Base-by-base conservation (phyloP, 2,329 filamentous ascomycete species). In the Cladosporium austrohemisphaericum region DNA sequence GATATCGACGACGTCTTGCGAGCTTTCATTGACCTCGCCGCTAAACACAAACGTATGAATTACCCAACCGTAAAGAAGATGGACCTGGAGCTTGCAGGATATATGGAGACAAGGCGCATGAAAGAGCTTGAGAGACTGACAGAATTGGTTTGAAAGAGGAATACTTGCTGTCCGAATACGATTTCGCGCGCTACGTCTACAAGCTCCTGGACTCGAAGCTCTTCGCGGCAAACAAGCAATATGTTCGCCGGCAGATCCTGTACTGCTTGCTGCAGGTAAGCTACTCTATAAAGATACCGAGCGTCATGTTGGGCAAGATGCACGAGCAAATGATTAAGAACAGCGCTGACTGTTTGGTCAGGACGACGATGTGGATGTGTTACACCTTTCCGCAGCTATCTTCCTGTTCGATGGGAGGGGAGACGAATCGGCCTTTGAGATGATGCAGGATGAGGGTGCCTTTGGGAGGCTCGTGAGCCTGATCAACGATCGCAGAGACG, bases 231-330 rank as follows among this genome's bases (percentile, higher is more conserved):
- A 85, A 96, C 67, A 79, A 81, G 57, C 85, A 89, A 50, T 97
- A 98, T 70, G 87, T 97, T 55, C 87, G 92, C 55, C 86, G 82
- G 36, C 93, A 97, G 72, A 89, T 98, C 62, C 83, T 97, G 57
- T 90, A 95, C 69, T 91, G 89, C 66, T 76, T 98, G 45, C 72
- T 96, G 46, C 79, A 84, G 72, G 79, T 82, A 68, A 38, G 66
- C 55, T 3, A 29, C n/a, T 9, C 18, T 29, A 29, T 40, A n/a
- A 14, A n/a, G 13, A 26, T 11, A 13, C 5, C 32, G 13, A 14
- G 8, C 8, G 18, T 13, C 32, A 16, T 9, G 32, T 16, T 5
- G 32, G 28, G 14, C 28, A 35, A 26, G 29, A 26, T 18, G n/a
- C n/a, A n/a, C n/a, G 20, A 13, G 37, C 28, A 10, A 11, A 14